Base-by-base conservation (phyloP, 345 rosid species). In the Acer yangbiense region DNA sequence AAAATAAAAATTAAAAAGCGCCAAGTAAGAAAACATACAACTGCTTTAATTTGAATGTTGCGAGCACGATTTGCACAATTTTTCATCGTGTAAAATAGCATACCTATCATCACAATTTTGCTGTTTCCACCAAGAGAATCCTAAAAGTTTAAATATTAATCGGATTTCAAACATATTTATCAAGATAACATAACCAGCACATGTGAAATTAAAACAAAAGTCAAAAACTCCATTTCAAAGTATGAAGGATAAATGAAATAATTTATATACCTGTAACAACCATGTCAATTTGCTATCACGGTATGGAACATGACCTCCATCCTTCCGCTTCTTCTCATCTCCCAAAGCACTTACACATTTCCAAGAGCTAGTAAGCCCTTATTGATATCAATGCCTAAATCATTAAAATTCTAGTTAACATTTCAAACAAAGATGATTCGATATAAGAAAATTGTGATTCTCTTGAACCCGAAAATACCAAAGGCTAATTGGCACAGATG, bases 201-300 rank as follows among this genome's bases (percentile, higher is more conserved):
- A 44, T 8, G 9, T 7, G 48, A 44, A 44, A 44, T 44, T 44
- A 12, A 44, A 84, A 73, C 4, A 43, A n/a, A 74, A 77, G 29
- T n/a, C 58, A 61, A 16, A 44, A 73, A 1, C 6, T 69, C 39
- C 12, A 44, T 4, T 41, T 60, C 7, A 58, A 43, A 29, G 18
- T 3, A 57, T 27, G 11, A 12, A 70, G 71, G 17, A 29, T 58
- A 67, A 25, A 67, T 23, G 43, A 67, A 35, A 7, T 20, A 6
- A 50, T 63, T 69, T 14, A 16, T 68, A 58, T 87, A 81, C 99
- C 97, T 94, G 97, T 41, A 96, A 84, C 86, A 96, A 87, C 62
- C 99, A 95, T 46, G 99, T 96, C 89, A 96, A 81, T 89, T 96
- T 96, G 98, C 98, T 96, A 78, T 96, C 99, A 58, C 99, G 98